These are phyloP conservation scores for Punica granatum DNA, from an alignment of 345 rosid species.

Conservation along the genomic window DNA sequence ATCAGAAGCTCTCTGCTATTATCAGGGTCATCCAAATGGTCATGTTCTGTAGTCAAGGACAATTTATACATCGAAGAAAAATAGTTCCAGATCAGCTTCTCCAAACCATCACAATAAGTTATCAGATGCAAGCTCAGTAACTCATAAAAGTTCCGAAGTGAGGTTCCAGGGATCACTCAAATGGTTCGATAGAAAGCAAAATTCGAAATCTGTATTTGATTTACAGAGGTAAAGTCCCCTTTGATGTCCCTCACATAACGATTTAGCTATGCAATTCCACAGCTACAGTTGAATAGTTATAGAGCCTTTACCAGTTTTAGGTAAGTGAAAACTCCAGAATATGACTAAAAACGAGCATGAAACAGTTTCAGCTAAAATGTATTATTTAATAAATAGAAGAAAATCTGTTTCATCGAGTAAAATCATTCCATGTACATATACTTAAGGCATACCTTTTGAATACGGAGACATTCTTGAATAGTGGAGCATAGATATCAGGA, in stretches of 20 bases:
- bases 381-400: not conserved
- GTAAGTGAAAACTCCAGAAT: too few species aligned
- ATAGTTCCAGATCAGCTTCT: not conserved
- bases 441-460: conserved; percentile 46
- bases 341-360: not conserved
- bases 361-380: not conserved
- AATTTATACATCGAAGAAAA: not conserved
- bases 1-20: not conserved
- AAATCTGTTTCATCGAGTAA: not conserved
- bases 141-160: not conserved
- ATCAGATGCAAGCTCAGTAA: not conserved
- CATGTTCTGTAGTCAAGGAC: not conserved
- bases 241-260: not conserved
- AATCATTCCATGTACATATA: not conserved
- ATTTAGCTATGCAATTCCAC: not conserved
- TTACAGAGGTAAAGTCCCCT: not conserved
- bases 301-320: not conserved
- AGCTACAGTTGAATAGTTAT: not conserved
- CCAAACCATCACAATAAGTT: not conserved
- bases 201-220: not conserved
- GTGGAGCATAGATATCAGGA: conserved; percentile 42
- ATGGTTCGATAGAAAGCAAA: not conserved
- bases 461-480: conserved; percentile 59
- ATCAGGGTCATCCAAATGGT: not conserved
- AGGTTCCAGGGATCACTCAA: not conserved